Evolutionary conservation across 352 stramenopile species (phyloP).

Genomic region (Pythium folliculosum): DNA sequence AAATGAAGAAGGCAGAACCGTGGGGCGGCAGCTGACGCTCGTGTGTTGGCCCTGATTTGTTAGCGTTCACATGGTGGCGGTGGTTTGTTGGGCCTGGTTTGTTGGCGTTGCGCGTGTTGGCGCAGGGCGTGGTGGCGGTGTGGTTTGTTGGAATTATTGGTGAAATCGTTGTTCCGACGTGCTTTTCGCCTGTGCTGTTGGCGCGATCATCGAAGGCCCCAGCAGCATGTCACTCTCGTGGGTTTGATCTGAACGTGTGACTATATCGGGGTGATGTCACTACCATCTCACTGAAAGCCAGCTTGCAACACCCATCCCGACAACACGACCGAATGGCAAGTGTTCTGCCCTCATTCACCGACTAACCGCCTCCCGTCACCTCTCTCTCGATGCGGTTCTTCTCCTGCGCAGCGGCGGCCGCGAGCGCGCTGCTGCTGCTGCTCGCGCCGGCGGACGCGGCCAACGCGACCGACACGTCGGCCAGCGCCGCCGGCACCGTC

Average conservation of each 20-base stretch:
- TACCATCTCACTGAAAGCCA: slow-evolving; percentile 7
- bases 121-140: no score
- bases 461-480: slow-evolving; percentile 6
- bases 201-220: no score
- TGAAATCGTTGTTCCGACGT: no score
- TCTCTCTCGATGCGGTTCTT: slow-evolving; percentile 16
- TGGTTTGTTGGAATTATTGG: no score
- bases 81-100: no score
- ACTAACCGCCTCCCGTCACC: slow-evolving; percentile 12
- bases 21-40: no score
- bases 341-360: slow-evolving; percentile 8
- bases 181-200: no score
- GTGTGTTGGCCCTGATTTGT: no score
- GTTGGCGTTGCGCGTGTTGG: no score
- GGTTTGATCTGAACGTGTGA: neutral
- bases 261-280: neutral
- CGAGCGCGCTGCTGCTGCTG: slow-evolving; percentile 22
- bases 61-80: no score
- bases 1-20: no score
- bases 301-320: neutral
- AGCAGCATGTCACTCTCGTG: neutral
- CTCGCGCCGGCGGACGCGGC: neutral
- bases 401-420: slow-evolving; percentile 12
- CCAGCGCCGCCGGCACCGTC: slow-evolving; percentile 14
- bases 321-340: neutral